These are phyloP conservation scores for Solanum sitiens DNA, from an alignment of 257 asterid species.

Conservation along the genomic window DNA sequence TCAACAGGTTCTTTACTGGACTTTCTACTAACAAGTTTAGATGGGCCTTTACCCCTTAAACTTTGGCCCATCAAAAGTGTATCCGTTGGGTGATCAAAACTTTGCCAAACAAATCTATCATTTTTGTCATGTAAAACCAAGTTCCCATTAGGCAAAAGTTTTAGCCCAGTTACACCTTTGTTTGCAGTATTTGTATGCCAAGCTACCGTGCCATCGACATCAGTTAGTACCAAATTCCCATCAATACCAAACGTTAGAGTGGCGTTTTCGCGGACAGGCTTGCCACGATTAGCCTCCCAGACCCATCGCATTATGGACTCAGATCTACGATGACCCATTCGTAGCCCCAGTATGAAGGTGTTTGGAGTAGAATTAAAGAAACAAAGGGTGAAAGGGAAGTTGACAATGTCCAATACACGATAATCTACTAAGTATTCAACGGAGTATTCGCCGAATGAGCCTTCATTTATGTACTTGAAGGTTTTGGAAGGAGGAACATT, in stretches of 20 bases:
- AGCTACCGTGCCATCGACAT: conserved; percentile 3
- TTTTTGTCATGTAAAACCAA: conserved; percentile 9
- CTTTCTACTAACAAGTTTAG: conserved; percentile 9
- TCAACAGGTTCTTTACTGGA: conserved; percentile 1
- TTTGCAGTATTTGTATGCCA: conserved; percentile 8
- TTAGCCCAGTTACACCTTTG: conserved; percentile 13
- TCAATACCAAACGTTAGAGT: conserved; percentile 9
- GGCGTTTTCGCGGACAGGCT: conserved; percentile 14
- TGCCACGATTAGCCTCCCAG: conserved; percentile 23
- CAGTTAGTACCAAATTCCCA: conserved; percentile 20
- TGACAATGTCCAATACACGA: background rate
- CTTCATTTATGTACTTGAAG: conserved; percentile 18
- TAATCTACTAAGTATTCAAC: conserved; percentile 11
- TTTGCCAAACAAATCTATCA: conserved; percentile 16
- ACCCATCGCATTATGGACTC: conserved; percentile 20
- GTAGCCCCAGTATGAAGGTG: conserved; percentile 16
- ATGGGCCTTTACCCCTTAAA: conserved; percentile 3
- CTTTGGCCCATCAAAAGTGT: conserved; percentile 22
- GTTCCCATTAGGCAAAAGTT: conserved; percentile 12
- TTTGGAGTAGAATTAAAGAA: conserved; percentile 23
- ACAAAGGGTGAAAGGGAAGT: conserved; percentile 11
- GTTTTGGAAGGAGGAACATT: conserved; percentile 13
- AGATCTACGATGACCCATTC: conserved; percentile 12
- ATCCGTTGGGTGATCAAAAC: conserved; percentile 22
- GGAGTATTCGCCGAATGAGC: conserved; percentile 9